Evolutionary conservation across 1,284 basidiomycete genomes (phyloP).

Genomic region (Gomphus sp.): DNA sequence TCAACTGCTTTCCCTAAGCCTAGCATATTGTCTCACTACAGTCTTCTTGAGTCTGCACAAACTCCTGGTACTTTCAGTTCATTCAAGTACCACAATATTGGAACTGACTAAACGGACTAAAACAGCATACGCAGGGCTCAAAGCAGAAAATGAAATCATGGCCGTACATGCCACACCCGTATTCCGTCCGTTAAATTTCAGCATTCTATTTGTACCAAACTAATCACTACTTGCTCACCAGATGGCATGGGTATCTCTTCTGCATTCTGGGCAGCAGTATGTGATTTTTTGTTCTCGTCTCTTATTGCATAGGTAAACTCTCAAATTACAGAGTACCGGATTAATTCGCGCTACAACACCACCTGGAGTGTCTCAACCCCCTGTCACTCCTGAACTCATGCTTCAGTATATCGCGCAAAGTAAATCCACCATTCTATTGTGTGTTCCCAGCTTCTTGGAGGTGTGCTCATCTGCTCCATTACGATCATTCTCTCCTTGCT

Average conservation of each 20-base stretch:
- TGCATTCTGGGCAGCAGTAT: conserved; percentile 3
- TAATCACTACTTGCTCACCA: neutral
- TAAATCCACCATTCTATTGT: conserved; percentile 16
- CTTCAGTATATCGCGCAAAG: conserved; percentile 15
- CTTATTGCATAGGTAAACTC: neutral
- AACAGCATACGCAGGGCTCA: neutral
- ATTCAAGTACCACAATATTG: neutral
- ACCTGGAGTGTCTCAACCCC: conserved; percentile 18
- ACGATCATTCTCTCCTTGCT: neutral
- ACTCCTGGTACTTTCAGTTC: conserved; percentile 12
- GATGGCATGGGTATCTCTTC: conserved; percentile 1
- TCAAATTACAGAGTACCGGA: conserved; percentile 17
- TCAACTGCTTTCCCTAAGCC: conserved; percentile 24
- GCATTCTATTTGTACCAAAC: neutral
- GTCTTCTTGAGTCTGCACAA: conserved; percentile 12
- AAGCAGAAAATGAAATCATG: neutral
- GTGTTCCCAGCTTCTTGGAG: conserved; percentile 22
- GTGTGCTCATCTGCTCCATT: conserved; percentile 10
- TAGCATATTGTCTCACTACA: conserved; percentile 15
- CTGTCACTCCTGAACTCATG: conserved; percentile 18
- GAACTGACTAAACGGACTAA: too few species aligned
- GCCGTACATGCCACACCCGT: neutral
- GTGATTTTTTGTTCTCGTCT: neutral
- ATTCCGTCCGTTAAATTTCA: neutral
- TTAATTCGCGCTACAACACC: conserved; percentile 14